Conservation (phyloP, 2,329 filamentous ascomycete genomes). For the Fusarium piperis region DNA sequence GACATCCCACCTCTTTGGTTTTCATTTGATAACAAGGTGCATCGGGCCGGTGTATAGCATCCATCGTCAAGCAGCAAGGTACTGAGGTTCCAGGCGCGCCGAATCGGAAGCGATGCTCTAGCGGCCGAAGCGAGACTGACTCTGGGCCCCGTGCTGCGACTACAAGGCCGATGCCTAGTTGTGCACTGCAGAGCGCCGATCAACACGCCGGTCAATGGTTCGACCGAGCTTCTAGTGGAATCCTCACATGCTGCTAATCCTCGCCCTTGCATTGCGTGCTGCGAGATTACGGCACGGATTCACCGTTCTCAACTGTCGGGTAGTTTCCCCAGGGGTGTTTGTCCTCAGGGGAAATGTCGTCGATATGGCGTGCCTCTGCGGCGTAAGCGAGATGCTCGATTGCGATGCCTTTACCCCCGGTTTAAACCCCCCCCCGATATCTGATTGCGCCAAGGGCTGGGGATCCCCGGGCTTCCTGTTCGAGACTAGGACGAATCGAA, state of each 20-base stretch:
- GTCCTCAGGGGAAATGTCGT: background rate
- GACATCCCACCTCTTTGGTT: slow-evolving; percentile 21
- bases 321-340: background rate
- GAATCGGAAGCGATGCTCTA: background rate
- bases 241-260: background rate
- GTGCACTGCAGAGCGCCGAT: slow-evolving; percentile 21
- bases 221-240: slow-evolving; percentile 6
- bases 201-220: background rate
- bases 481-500: background rate
- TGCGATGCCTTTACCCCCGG: background rate
- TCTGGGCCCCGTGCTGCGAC: background rate
- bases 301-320: background rate
- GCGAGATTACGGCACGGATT: background rate
- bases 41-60: background rate
- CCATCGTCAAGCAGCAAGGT: slow-evolving; percentile 1
- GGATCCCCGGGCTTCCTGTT: background rate
- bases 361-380: background rate
- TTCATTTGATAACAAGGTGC: slow-evolving; percentile 26
- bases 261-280: background rate
- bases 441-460: background rate
- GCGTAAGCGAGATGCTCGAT: background rate
- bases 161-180: background rate
- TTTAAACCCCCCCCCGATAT: background rate
- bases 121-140: background rate
- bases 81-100: background rate